A percentile compares a stretch with the other conserved stretches of the same genome.
Conservation (phyloP, 805 yeast species). For the Groenewaldozyma tartarivorans region DNA sequence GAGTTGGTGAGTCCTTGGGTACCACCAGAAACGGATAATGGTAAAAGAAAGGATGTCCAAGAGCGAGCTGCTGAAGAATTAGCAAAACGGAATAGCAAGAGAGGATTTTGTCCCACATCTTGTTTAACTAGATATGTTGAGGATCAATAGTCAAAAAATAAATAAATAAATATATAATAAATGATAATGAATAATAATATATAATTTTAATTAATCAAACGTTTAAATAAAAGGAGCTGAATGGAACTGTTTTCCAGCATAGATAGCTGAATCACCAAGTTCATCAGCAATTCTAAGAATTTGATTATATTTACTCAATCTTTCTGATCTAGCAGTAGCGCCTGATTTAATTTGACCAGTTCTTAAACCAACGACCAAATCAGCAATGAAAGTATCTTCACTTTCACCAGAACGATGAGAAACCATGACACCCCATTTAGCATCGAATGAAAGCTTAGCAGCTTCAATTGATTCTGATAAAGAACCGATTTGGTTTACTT, state of each 20-base stretch:
- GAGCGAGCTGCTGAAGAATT: not conserved
- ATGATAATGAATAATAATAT: no score
- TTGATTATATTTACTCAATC: slow-evolving; percentile 98
- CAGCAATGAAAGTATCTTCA: slow-evolving; percentile 97
- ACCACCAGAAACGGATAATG: no score
- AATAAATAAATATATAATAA: no score
- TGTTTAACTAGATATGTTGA: slow-evolving; percentile 7
- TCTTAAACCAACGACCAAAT: slow-evolving; percentile 95
- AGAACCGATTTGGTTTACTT: slow-evolving; percentile 99
- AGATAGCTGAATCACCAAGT: slow-evolving; percentile 94
- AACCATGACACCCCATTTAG: slow-evolving; percentile 99
- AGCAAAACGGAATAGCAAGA: slow-evolving; percentile 2
- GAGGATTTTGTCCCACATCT: slow-evolving; percentile 15
- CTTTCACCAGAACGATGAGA: slow-evolving; percentile 99
- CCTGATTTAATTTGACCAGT: slow-evolving; percentile 99
- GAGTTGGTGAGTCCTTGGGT: slow-evolving; percentile 7
- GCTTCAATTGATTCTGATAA: slow-evolving; percentile 94
- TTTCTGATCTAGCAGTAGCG: slow-evolving; percentile 99
- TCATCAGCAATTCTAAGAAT: slow-evolving; percentile 97
- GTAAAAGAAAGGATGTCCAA: no score
- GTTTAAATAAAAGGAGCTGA: slow-evolving; percentile 25
- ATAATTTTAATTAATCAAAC: no score
- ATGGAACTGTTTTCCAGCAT: slow-evolving; percentile 86
- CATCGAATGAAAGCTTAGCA: slow-evolving; percentile 87
- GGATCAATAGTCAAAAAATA: no score